Evolutionary conservation across 805 yeast species (phyloP).

Genomic region (Torulaspora maleeae): DNA sequence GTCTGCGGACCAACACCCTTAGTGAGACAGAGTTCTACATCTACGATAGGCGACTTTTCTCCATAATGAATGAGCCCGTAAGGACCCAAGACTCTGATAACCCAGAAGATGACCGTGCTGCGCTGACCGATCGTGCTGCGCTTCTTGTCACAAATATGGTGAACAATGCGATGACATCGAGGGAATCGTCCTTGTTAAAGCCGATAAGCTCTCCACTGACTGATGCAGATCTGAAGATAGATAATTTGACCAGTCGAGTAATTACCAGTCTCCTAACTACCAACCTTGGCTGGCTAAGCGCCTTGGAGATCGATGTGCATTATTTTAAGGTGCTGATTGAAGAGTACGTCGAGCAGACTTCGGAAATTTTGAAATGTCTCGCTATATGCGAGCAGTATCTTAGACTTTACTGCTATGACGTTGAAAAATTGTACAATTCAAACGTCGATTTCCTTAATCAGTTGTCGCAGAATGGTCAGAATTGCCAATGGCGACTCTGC

Average conservation of each 20-base stretch:
- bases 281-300: slow-evolving; percentile 50
- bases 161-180: slow-evolving; percentile 3
- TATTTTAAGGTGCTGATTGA: slow-evolving; percentile 32
- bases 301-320: slow-evolving; percentile 41
- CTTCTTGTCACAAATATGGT: slow-evolving; percentile 1
- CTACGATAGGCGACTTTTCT: slow-evolving; percentile 58
- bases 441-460: slow-evolving; percentile 38
- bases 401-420: slow-evolving; percentile 46
- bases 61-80: slow-evolving; percentile 28
- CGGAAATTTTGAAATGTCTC: slow-evolving; percentile 43
- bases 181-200: slow-evolving; percentile 22
- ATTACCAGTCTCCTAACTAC: slow-evolving; percentile 39
- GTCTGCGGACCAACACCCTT: slow-evolving; percentile 15
- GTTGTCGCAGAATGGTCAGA: slow-evolving; percentile 41
- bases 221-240: slow-evolving; percentile 19
- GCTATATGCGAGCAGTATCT: slow-evolving; percentile 47
- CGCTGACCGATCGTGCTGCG: not conserved
- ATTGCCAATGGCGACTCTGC: slow-evolving; percentile 39
- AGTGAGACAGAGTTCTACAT: slow-evolving; percentile 53
- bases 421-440: slow-evolving; percentile 42
- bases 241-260: slow-evolving; percentile 16
- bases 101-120: not conserved
- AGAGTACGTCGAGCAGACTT: slow-evolving; percentile 36
- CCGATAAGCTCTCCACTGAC: slow-evolving; percentile 39
- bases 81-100: not conserved